Base-by-base conservation (phyloP, 345 rosid species). In the Erodium maritimum region DNA sequence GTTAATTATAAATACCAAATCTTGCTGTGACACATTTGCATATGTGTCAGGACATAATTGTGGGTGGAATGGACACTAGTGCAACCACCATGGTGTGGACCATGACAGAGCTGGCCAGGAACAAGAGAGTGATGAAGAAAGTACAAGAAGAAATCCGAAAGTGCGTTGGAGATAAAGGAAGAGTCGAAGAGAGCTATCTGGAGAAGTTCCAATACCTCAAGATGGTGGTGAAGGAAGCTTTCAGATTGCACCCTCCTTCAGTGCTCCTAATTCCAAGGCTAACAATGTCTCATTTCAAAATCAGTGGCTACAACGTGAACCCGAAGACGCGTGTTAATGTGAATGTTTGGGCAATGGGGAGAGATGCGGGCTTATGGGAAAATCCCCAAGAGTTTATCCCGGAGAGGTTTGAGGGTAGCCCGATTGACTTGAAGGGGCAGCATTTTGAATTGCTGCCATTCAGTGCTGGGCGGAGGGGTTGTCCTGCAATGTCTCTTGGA, bases 81-180 rank as follows among this genome's bases (percentile, higher is more conserved):
- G 75, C 87, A 2, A 58, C 70, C n/a, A 67, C 73, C 0, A 57
- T 82, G 58, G 58, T 54, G 19, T 84, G 95, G 95, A 80, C 88
- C 17, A 75, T 87, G 82, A 58, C 95, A 19, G 91, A 84, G 71
- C 68, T 87, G 0, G 21, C 48, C 0, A 73, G 65, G 65, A 71
- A 65, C 16, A 81, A 83, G 46, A 68, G 67, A 60, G 56, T 76
- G 50, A 77, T 85, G 89, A 69, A 78, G 62, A 87, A 76, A 77
- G 85, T 70, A 13, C 89, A 81, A 62, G 75, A 71, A 0, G 86
- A 83, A 61, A 58, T 85, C 14, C 59, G 90, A 72, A 69, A 59
- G 22, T 18, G 50, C 14, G 50, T 77, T 23, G 75, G 80, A 17
- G 67, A 67, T 2, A 79, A 62, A 69, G 70, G 54, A 45, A 74